Conservation (phyloP, 2,329 filamentous ascomycete genomes). For the Colletotrichum godetiae region DNA sequence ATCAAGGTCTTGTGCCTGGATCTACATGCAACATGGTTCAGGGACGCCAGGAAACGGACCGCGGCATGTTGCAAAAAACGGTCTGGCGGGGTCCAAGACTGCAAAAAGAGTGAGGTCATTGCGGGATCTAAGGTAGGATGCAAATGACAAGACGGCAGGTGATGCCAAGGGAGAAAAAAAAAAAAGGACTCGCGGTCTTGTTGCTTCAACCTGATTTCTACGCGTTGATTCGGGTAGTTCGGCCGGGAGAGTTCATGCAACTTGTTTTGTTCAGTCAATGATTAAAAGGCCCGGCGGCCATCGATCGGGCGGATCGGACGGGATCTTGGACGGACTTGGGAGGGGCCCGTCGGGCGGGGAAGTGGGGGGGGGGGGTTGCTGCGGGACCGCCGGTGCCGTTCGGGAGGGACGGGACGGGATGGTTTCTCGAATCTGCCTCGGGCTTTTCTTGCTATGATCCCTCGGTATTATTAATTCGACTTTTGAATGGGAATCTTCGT, state of each 20-base stretch:
- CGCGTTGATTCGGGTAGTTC: background rate
- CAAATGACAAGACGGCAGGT: background rate
- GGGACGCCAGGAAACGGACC: background rate
- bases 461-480: background rate
- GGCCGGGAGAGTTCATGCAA: background rate
- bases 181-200: background rate
- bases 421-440: background rate
- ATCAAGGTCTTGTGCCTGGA: background rate
- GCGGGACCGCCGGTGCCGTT: background rate
- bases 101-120: background rate
- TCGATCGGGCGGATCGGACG: background rate
- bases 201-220: background rate
- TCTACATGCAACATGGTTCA: no score
- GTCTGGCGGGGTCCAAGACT: background rate
- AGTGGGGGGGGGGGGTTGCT: slow-evolving; percentile 9
- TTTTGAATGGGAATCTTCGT: background rate
- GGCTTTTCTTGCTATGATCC: background rate
- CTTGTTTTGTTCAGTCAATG: background rate
- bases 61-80: background rate
- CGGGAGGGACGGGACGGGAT: background rate
- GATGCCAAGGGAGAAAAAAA: background rate
- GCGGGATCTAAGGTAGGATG: background rate
- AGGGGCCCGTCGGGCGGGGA: background rate
- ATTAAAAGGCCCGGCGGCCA: background rate
- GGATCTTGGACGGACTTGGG: background rate